Evolutionary conservation across 257 asterid species (phyloP), one percentile per base, ranked within the genome.

Genomic region (Nicotiana paniculata): DNA sequence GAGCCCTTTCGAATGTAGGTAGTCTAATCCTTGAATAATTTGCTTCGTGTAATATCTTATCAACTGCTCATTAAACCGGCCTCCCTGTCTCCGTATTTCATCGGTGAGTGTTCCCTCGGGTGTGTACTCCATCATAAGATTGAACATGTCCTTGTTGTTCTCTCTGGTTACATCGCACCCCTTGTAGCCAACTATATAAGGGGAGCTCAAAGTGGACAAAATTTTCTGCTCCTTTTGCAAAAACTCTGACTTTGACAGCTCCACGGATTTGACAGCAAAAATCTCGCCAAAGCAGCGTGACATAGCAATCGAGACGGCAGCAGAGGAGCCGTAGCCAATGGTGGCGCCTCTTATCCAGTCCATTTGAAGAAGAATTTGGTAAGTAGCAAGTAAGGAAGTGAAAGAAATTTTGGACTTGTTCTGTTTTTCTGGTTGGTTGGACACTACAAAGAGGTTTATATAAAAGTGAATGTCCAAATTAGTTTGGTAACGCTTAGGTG

Each of bases 331-430:
- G 30, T 85, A 89, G 83, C 97, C 98, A 46, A 91, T 86, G 6
- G 48, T 80, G 79, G 79, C 90, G 67, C 98, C 97, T 88, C 97
- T 90, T 8, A 82, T 90, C 98, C 97, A 94, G 8, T 86, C 87
- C 98, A 89, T 81, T 39, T 66, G 32, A 18, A 16, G 1, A 43
- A 46, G 33, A 59, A 53, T 72, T 76, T 77, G 79, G 43, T 46
- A 46, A 81, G 83, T 39, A 68, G 32, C 32, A 48, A 30, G 11
- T 33, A 82, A 79, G 69, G 28, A 79, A 68, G 70, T 77, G 43
- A 7, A 21, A 30, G 7, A 68, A 43, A 78, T 70, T 72, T 24
- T 59, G 59, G 67, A 51, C 26, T 74, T 61, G 43, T 78, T 82
- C 69, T 33, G 85, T 86, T 53, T 53, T 53, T 53, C 58, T 53